Base-by-base conservation (phyloP, 805 yeast species). In the Metschnikowia chrysomelidarum region DNA sequence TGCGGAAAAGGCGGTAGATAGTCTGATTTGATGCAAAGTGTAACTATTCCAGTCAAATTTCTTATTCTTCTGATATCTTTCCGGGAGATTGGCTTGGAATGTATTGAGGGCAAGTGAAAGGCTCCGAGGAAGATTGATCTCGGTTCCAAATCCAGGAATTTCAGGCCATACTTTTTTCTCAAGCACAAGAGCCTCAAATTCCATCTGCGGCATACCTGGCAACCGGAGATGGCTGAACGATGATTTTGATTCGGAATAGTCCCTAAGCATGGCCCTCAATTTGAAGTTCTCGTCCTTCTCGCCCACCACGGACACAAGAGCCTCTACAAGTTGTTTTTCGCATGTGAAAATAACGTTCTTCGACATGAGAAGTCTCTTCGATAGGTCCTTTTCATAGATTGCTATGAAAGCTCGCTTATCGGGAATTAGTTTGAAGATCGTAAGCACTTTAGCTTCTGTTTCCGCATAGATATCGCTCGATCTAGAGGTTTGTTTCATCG, bases 91-190 rank as follows among this genome's bases (percentile, higher is more conserved):
- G 2, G 36, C 40, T 5, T 49, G 42, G 30, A 63, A 64, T 7
- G 42, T 40, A 12, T 43, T 42, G 10, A 67, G 32, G 1, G 47
- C 22, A 4, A 20, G 25, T 7, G 36, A 24, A 13, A 66, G 47
- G 1, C 37, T 26, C 0, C 33, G 26, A 0, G 71, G 70, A 13
- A 68, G 27, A 3, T 33, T 36, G 8, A 63, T 34, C 4, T 40
- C 49, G 3, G 40, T 24, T 13, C 47, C 51, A 23, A 38, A 36
- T 12, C 44, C 51, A 4, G 69, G 71, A 6, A 62, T 51, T 18
- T 59, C 67, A 0, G 73, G 72, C 73, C 73, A 67, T 24, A 56
- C 43, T n/a, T 54, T 48, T 40, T 55, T 56, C 30, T 62, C 65
- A 21, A 64, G 51, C 5, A 65, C 51, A 36, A 65, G 44, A 1